phyloP scores from a whole-genome alignment of 2,329 filamentous ascomycete species.

The Sclerotinia glacialis region DNA sequence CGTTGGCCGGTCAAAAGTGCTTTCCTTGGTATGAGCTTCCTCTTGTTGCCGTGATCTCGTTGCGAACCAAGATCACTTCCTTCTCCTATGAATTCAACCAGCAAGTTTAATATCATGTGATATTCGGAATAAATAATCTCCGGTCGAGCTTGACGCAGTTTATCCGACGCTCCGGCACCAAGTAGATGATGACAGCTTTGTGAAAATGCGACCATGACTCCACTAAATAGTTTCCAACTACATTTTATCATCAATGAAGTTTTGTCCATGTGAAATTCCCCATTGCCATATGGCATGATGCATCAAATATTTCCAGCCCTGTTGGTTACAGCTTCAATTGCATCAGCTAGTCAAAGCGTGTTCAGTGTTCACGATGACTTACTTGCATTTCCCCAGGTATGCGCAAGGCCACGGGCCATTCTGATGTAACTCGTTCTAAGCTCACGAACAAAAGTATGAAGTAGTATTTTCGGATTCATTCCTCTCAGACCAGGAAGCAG shows the following conservation, averaged over 20 bases:
- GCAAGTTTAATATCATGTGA: constrained; percentile 2
- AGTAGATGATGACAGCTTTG: constrained; percentile 22
- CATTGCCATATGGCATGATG: constrained; percentile 39
- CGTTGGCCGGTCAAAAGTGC: constrained; percentile 13
- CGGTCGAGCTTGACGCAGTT: not conserved
- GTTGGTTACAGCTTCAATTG: constrained; percentile 38
- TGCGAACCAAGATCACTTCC: not conserved
- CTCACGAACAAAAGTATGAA: constrained; percentile 53
- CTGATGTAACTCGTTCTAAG: not conserved
- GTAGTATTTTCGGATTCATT: constrained; percentile 61
- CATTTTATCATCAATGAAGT: constrained; percentile 21
- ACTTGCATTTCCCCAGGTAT: constrained; percentile 67
- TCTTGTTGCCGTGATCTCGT: not conserved
- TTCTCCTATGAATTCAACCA: not conserved
- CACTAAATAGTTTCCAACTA: not conserved
- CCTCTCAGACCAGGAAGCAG: constrained; percentile 56
- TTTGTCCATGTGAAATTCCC: constrained; percentile 17
- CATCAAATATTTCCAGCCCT: constrained; percentile 33
- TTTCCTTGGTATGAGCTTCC: not conserved
- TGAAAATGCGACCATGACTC: constrained; percentile 7
- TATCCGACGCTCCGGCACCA: not conserved
- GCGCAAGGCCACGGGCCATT: not conserved
- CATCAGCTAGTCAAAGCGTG: constrained; percentile 52
- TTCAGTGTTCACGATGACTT: constrained; percentile 73
- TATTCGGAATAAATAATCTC: not conserved